These are phyloP conservation scores for Andrographis paniculata DNA, from an alignment of 305 asterid genomes.

Conservation along the genomic window DNA sequence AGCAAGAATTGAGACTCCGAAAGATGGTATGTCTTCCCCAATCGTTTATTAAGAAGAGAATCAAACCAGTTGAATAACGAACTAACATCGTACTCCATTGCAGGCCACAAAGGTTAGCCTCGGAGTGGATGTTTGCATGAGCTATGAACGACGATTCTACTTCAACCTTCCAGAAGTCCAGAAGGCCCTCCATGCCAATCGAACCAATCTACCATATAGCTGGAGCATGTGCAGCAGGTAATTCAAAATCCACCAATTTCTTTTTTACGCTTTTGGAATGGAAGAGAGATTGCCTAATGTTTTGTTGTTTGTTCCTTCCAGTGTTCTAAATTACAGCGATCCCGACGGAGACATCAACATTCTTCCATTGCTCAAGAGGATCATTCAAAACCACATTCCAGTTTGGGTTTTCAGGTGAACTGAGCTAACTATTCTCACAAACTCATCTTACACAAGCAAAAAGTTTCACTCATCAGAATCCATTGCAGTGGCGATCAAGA, in stretches of 20 bases:
- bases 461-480: not conserved
- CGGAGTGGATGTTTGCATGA: conserved; percentile 80
- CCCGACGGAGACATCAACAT: conserved; percentile 57
- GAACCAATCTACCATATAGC: conserved; percentile 49
- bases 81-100: not conserved
- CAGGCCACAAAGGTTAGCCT: conserved; percentile 68
- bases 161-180: conserved; percentile 81
- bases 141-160: conserved; percentile 52
- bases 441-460: too few species aligned
- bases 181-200: conserved; percentile 71
- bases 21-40: conserved; percentile 45
- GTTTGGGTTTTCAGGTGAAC: conserved; percentile 76
- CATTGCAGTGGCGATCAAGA: conserved; percentile 90
- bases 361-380: conserved; percentile 67
- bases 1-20: conserved; percentile 73
- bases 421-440: too few species aligned
- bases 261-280: not conserved
- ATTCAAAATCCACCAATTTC: not conserved
- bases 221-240: conserved; percentile 77
- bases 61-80: too few species aligned
- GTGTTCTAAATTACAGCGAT: conserved; percentile 37
- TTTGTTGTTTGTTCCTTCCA: conserved; percentile 15
- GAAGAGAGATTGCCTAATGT: not conserved
- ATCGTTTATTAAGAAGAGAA: too few species aligned
- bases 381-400: conserved; percentile 42